Percentiles rank a stretch among this genome's conserved stretches.
Evolutionary conservation across 148 eudicot species (phyloP).

Genomic region (Amaranthus cruentus): DNA sequence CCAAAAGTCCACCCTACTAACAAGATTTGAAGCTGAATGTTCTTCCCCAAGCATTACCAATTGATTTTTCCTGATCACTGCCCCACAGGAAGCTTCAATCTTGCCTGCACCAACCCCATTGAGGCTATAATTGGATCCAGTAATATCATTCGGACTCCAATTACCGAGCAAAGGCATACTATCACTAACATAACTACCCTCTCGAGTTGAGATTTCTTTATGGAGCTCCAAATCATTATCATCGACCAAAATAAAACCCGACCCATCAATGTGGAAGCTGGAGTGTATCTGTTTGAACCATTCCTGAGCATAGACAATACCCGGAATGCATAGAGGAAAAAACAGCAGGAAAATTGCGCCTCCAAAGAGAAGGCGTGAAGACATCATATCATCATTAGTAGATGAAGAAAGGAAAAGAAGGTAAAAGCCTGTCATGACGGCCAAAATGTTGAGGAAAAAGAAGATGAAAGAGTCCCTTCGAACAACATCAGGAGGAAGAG

Average conservation of each 20-base stretch:
- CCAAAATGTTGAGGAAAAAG: constrained; percentile 51
- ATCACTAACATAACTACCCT: constrained; percentile 23
- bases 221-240: constrained; percentile 60
- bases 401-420: constrained; percentile 57
- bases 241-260: constrained; percentile 58
- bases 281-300: constrained; percentile 54
- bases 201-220: constrained; percentile 36
- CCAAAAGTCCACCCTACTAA: constrained; percentile 80
- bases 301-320: constrained; percentile 53
- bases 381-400: constrained; percentile 13
- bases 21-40: constrained; percentile 48
- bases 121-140: constrained; percentile 15
- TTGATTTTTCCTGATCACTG: constrained; percentile 41
- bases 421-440: constrained; percentile 65
- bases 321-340: constrained; percentile 57
- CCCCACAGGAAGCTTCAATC: constrained; percentile 33
- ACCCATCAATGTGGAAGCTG: constrained; percentile 38
- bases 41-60: constrained; percentile 78
- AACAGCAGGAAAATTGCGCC: constrained; percentile 65
- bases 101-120: constrained; percentile 8
- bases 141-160: constrained; percentile 12
- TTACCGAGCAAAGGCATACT: constrained; percentile 8
- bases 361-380: constrained; percentile 42
- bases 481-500: constrained; percentile 35
- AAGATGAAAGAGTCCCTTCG: constrained; percentile 55